Percentiles rank a stretch among this genome's conserved stretches.
Conservation (phyloP, 257 asterid genomes). For the Penstemon davidsonii region DNA sequence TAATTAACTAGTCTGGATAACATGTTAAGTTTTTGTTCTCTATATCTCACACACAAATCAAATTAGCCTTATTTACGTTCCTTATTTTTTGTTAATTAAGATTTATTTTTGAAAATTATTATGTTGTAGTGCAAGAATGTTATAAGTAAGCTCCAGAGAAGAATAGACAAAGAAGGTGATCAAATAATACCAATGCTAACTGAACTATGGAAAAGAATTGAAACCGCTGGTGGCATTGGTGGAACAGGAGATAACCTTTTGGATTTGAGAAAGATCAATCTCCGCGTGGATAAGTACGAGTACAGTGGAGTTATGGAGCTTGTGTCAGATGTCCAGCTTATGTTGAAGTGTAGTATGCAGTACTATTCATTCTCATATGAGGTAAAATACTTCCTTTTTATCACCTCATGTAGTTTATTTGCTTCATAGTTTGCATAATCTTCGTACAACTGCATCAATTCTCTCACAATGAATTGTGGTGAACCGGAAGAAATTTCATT, state of each 20-base stretch:
- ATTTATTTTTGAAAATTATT: conserved; percentile 12
- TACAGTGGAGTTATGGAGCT: conserved; percentile 76
- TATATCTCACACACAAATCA: background rate
- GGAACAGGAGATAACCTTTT: conserved; percentile 58
- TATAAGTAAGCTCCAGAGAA: conserved; percentile 77
- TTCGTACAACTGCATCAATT: too few relatives aligned
- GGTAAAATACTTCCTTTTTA: conserved; percentile 46
- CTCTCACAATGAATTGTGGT: too few relatives aligned
- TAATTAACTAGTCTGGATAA: too few relatives aligned
- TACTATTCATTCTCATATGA: conserved; percentile 66
- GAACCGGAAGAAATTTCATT: too few relatives aligned
- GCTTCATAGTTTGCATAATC: too few relatives aligned
- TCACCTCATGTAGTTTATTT: too few relatives aligned
- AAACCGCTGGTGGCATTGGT: conserved; percentile 49
- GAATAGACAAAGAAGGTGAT: conserved; percentile 81
- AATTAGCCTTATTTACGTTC: background rate
- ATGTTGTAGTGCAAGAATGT: conserved; percentile 88
- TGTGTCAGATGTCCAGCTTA: conserved; percentile 84
- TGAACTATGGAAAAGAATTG: conserved; percentile 88
- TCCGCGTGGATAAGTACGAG: conserved; percentile 66
- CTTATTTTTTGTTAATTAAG: conserved; percentile 13
- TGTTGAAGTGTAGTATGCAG: conserved; percentile 78
- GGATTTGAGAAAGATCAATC: conserved; percentile 65
- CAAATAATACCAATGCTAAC: conserved; percentile 84
- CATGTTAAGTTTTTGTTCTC: background rate